Conservation (phyloP, 768 basidiomycete species). For the Tricholoma sp. region DNA sequence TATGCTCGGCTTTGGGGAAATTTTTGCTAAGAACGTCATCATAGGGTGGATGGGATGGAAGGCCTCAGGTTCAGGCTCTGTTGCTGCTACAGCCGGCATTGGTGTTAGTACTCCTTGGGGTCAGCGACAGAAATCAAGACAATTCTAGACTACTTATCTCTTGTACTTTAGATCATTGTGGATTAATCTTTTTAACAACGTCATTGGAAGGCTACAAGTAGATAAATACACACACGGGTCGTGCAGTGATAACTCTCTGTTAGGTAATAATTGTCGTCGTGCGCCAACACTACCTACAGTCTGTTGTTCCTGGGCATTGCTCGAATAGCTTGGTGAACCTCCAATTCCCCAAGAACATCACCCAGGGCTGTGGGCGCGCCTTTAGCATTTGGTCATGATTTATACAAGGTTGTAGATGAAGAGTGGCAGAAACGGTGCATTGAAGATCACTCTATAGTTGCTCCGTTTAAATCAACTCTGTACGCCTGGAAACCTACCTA, state of each 20-base stretch:
- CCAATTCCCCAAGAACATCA: constrained; percentile 77
- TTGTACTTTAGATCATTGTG: not conserved
- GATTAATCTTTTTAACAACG: not conserved
- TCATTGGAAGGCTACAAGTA: not conserved
- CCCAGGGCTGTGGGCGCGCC: constrained; percentile 43
- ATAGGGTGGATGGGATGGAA: constrained; percentile 51
- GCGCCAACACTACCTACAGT: constrained; percentile 33
- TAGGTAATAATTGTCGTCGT: not conserved
- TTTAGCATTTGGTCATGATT: not conserved
- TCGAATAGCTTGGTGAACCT: constrained; percentile 76
- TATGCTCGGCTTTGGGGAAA: constrained; percentile 95
- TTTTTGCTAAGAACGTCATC: constrained; percentile 80
- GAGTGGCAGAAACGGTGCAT: not conserved
- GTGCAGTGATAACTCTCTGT: constrained; percentile 4
- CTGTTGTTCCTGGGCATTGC: constrained; percentile 68
- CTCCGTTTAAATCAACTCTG: not conserved
- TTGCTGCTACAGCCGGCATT: constrained; percentile 34
- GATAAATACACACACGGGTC: not conserved
- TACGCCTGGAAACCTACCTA: constrained; percentile 21
- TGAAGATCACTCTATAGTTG: not conserved
- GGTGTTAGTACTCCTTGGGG: constrained; percentile 18
- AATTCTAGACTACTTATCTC: constrained; percentile 5
- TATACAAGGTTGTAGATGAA: too few species aligned
- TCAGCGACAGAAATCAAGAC: constrained; percentile 17
- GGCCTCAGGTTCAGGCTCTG: constrained; percentile 26